Base-by-base conservation (phyloP, 1,139 yeast species). In the Kodamaea plutei region DNA sequence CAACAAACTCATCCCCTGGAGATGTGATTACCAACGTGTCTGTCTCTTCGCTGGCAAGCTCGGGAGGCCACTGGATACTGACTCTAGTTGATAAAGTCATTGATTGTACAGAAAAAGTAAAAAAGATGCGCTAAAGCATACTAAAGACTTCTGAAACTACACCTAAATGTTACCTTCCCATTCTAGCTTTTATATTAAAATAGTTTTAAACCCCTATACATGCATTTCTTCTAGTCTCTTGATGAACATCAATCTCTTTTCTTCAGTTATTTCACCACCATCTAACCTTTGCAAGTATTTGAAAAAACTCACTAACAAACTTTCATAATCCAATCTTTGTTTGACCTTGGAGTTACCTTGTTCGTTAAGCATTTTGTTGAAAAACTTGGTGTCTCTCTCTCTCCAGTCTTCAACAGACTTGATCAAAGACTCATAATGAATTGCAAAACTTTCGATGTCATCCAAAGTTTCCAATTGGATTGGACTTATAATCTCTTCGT, bases 41-140 rank as follows among this genome's bases (percentile, higher is more conserved):
- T 8, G 84, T 69, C 26, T 54, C 52, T 40, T 78, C 84, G 4
- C 45, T 45, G 2, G 72, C 56, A 4, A 43, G 53, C 3, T 51
- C 56, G 0, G 74, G 69, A 13, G 62, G 64, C 81, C 82, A 76
- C 52, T 72, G 76, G 20, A 76, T 61, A 3, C 73, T 65, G 8
- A 72, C 50, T 44, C 79, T 52, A 5, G 69, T 61, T 2, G 76
- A 65, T 15, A 72, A 43, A 24, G 58, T 53, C 59, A 53, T 56
- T 9, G 7, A n/a, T 17, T 17, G 20, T 17, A 17, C 20, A 17
- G 20, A n/a, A n/a, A n/a, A n/a, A n/a, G n/a, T n/a, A n/a, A n/a
- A n/a, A n/a, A n/a, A n/a, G n/a, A n/a, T n/a, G n/a, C n/a, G n/a
- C n/a, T n/a, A n/a, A n/a, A n/a, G n/a, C n/a, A n/a, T n/a, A n/a